phyloP scores from a whole-genome alignment of 176 grass and related monocot species.

The Avena eriantha region DNA sequence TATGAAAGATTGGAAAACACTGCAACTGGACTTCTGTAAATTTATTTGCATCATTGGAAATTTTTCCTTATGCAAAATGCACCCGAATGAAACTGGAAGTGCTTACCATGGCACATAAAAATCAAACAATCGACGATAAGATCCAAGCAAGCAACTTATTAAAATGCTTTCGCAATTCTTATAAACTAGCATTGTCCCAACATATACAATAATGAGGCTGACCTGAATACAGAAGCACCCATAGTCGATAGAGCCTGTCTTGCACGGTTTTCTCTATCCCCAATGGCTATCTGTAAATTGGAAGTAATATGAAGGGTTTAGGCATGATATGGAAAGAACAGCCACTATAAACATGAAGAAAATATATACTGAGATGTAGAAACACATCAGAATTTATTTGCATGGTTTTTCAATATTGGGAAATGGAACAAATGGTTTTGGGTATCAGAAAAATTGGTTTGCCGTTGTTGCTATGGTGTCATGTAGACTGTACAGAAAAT shows the following conservation, averaged over 20 bases:
- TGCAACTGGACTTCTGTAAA: background rate
- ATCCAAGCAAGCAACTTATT: conserved; percentile 9
- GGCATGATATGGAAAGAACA: conserved; percentile 15
- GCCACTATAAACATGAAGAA: conserved; percentile 6
- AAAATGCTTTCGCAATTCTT: conserved; percentile 13
- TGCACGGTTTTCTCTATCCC: conserved; percentile 69
- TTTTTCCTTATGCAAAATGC: conserved; percentile 9
- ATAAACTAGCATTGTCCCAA: conserved; percentile 13
- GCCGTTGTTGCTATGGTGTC: background rate
- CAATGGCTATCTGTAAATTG: conserved; percentile 63
- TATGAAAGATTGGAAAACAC: conserved; percentile 5
- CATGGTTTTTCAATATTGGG: background rate
- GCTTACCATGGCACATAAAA: background rate
- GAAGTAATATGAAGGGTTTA: conserved; percentile 39
- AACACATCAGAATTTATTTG: conserved; percentile 20
- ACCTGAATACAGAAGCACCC: conserved; percentile 98
- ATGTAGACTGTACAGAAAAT: conserved; percentile 19
- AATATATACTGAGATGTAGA: conserved; percentile 1
- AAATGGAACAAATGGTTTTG: conserved; percentile 4
- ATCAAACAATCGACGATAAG: background rate
- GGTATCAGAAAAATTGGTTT: conserved; percentile 7
- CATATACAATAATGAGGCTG: conserved; percentile 35
- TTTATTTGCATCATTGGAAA: conserved; percentile 8
- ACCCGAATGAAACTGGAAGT: conserved; percentile 30
- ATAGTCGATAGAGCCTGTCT: conserved; percentile 86